phyloP scores from a whole-genome alignment of 2,329 filamentous ascomycete genomes.

The Fusarium globosum region DNA sequence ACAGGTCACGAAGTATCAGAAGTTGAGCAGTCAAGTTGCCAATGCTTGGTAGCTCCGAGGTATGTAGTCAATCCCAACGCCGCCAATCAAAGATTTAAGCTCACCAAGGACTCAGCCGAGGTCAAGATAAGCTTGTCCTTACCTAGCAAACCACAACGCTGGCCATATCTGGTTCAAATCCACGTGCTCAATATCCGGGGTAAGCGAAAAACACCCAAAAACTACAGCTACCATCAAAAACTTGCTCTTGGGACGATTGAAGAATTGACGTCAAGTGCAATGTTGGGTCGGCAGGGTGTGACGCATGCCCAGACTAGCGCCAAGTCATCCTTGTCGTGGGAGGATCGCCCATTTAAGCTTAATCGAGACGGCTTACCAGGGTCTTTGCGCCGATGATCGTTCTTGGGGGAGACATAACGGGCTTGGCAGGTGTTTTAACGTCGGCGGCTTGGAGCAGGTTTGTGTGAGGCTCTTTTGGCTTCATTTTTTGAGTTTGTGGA shows the following conservation, averaged over 20 bases:
- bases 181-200: neutral
- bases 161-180: neutral
- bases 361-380: conserved; percentile 14
- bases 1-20: neutral
- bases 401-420: neutral
- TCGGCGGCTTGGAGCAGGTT: neutral
- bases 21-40: neutral
- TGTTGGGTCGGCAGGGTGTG: conserved; percentile 20
- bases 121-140: neutral
- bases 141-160: neutral
- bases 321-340: conserved; percentile 23
- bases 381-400: neutral
- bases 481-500: neutral
- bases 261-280: conserved; percentile 32
- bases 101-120: neutral
- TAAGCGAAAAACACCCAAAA: neutral
- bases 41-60: neutral
- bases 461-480: neutral
- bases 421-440: neutral
- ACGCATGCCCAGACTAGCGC: conserved; percentile 37
- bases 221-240: neutral
- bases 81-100: neutral
- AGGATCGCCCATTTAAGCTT: conserved; percentile 35
- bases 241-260: neutral
- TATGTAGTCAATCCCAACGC: neutral